Conservation (phyloP, 306 rosid genomes). For the Purshia tridentata region DNA sequence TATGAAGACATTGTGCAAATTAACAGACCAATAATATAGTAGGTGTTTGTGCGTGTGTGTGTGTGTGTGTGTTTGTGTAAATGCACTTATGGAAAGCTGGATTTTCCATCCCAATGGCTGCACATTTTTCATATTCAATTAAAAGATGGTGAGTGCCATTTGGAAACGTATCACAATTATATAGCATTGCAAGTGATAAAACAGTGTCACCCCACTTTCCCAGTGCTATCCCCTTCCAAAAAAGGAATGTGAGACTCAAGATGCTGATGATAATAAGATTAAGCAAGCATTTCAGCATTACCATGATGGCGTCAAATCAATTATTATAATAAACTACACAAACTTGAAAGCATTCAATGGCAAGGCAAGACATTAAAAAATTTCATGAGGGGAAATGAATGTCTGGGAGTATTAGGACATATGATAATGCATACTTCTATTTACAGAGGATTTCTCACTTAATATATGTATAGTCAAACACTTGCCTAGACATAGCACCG, state of each 20-base stretch:
- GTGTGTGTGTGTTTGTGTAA: background rate
- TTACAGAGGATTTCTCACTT: background rate
- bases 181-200: background rate
- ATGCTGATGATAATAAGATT: background rate
- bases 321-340: background rate
- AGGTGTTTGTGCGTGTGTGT: background rate
- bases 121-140: background rate
- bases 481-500: slow-evolving; percentile 89
- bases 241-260: background rate
- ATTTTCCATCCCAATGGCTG: background rate
- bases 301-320: background rate
- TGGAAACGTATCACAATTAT: background rate
- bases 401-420: background rate
- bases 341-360: background rate
- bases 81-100: background rate
- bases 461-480: slow-evolving; percentile 7
- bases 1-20: background rate
- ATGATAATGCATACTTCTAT: background rate
- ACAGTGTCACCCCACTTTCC: background rate
- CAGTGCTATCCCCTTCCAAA: background rate
- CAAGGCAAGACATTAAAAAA: background rate
- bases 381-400: background rate
- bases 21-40: background rate
- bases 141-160: background rate
- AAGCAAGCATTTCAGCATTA: background rate